Base-by-base conservation (phyloP, 192 early-diverging fungal species). In the Linnemannia exigua region DNA sequence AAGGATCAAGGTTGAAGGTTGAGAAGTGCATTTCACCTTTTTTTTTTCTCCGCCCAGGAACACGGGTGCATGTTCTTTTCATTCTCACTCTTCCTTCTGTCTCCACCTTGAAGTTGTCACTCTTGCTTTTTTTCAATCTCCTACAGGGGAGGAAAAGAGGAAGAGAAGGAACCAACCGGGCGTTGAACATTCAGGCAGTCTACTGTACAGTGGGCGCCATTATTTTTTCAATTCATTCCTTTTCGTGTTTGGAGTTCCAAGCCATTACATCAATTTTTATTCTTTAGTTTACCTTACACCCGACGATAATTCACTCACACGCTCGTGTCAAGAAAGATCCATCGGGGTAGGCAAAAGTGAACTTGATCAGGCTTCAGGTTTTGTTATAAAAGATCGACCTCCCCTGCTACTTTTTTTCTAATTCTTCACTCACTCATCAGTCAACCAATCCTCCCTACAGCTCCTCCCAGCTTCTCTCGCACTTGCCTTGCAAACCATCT, bases 301-400 rank as follows among this genome's bases (percentile, higher is more conserved):
- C 28, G 58, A 63, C 58, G 31, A 44, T 44, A 9, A 44, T 44
- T 44, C 41, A 31, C 28, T 63, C 58, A 63, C 25, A 63, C 28
- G 28, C 58, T 63, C 58, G 25, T 63, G 25, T 33, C 58, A 63
- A 61, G 25, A 61, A 1, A 12, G 52, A 8, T 63, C 41, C 41
- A 44, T 44, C 41, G 41, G 41, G 41, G n/a, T n/a, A n/a, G n/a
- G n/a, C n/a, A n/a, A n/a, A n/a, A n/a, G n/a, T n/a, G n/a, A n/a
- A n/a, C n/a, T n/a, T 44, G 9, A 63, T 25, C 58, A 22, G 3
- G 28, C 25, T 31, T 7, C 25, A 31, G 9, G 15, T 58, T 58
- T 63, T 63, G 28, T 75, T 77, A 77, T 77, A 77, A 77, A 77
- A 77, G 58, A 67, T 12, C 28, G 22, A 46, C 75, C 41, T 28